Conservation (phyloP, 805 yeast species). For the Lachancea fermentati region DNA sequence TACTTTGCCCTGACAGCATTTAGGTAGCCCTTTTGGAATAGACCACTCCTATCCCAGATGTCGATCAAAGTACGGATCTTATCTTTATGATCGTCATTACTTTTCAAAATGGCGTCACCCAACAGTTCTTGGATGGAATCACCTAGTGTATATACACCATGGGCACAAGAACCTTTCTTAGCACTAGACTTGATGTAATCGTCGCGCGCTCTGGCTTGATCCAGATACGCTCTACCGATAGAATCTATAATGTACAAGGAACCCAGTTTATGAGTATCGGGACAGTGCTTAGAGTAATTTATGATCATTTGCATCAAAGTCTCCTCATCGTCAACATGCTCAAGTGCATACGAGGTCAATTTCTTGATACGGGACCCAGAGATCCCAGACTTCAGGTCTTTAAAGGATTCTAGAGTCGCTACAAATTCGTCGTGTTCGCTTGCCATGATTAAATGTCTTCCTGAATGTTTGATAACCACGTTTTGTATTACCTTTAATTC, state of each 20-base stretch:
- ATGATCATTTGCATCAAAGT: conserved; percentile 24
- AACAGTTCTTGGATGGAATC: conserved; percentile 58
- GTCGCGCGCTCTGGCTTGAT: conserved; percentile 56
- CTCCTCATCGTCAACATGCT: conserved; percentile 45
- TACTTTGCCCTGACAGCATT: conserved; percentile 51
- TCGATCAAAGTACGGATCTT: conserved; percentile 81
- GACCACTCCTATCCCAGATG: conserved; percentile 84
- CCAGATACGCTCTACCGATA: conserved; percentile 78
- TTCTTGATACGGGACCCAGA: conserved; percentile 92
- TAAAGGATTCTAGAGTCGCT: conserved; percentile 39
- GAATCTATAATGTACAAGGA: conserved; percentile 89
- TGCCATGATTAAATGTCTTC: conserved; percentile 3
- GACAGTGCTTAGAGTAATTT: conserved; percentile 58
- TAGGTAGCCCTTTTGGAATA: conserved; percentile 59
- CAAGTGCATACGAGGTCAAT: conserved; percentile 70
- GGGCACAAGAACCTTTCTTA: conserved; percentile 65
- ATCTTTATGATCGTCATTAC: conserved; percentile 53
- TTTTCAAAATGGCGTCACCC: conserved; percentile 54
- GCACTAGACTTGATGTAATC: conserved; percentile 45
- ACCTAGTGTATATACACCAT: conserved; percentile 63
- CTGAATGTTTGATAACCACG: no score
- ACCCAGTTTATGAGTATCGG: conserved; percentile 82
- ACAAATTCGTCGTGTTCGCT: conserved; percentile 33
- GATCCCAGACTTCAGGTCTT: conserved; percentile 73
- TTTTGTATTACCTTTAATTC: neutral